Conservation (phyloP, 495 filamentous ascomycete species). For the Mytilinidion resinicola region DNA sequence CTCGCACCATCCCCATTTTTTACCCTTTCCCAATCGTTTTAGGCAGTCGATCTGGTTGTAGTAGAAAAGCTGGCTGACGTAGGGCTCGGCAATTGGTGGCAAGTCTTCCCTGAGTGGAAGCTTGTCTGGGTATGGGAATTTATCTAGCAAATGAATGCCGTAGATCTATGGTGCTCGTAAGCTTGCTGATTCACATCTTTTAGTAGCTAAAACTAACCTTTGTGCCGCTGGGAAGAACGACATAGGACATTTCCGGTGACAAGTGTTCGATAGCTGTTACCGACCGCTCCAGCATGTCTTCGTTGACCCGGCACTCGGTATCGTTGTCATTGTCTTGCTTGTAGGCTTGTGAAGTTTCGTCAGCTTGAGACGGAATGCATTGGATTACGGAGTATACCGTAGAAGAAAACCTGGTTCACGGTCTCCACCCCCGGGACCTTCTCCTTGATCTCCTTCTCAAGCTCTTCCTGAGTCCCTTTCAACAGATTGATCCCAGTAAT, state of each 20-base stretch:
- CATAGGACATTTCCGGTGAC: conserved; percentile 35
- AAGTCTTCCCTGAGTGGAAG: conserved; percentile 34
- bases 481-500: conserved; percentile 42
- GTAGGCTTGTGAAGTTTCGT: conserved; percentile 4
- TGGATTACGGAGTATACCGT: conserved; percentile 26
- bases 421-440: conserved; percentile 37
- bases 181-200: too few species aligned
- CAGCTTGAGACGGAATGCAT: background rate
- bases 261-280: conserved; percentile 40
- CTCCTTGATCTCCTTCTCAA: conserved; percentile 36
- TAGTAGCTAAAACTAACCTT: background rate
- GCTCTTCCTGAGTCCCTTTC: conserved; percentile 34
- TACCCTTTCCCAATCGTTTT: conserved; percentile 27
- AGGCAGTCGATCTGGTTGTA: conserved; percentile 35
- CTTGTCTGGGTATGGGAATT: conserved; percentile 35
- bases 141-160: conserved; percentile 35
- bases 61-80: conserved; percentile 37
- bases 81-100: conserved; percentile 34
- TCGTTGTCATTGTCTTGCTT: conserved; percentile 18
- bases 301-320: conserved; percentile 34
- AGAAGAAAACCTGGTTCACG: conserved; percentile 43
- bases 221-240: conserved; percentile 37
- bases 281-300: conserved; percentile 39
- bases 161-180: conserved; percentile 23
- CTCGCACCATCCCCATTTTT: conserved; percentile 33